phyloP scores from a whole-genome alignment of 2,329 filamentous ascomycete genomes.

The Aspergillus pseudotamarii region DNA sequence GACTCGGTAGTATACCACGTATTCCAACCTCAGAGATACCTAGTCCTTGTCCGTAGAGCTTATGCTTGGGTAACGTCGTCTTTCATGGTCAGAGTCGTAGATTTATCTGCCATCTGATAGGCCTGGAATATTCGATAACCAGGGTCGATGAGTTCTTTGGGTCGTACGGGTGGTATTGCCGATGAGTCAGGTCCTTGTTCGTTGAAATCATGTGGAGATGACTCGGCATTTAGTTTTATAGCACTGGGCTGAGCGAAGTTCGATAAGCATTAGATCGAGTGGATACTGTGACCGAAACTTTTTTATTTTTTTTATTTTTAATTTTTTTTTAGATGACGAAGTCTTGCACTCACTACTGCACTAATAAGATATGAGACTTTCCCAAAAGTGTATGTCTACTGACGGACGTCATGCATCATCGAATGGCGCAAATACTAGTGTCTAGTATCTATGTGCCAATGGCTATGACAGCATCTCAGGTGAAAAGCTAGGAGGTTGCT shows the following conservation, averaged over 20 bases:
- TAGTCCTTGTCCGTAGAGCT: not conserved
- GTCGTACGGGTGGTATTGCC: not conserved
- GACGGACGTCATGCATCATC: not conserved
- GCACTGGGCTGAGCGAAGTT: not conserved
- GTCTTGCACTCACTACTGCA: not conserved
- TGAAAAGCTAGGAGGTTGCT: not conserved
- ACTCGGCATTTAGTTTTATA: not conserved
- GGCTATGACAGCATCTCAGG: not conserved
- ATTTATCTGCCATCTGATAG: constrained; percentile 2
- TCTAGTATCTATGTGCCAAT: not conserved
- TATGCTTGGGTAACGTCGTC: not conserved
- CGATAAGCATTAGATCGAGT: not conserved
- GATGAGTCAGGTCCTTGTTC: not conserved
- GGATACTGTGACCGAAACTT: not conserved
- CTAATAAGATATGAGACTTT: no score
- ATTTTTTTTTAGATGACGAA: not conserved
- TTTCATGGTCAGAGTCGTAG: constrained; percentile 1
- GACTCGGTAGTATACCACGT: not conserved
- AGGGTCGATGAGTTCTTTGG: not conserved
- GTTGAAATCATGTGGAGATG: not conserved
- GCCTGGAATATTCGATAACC: constrained; percentile 1
- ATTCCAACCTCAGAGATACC: not conserved
- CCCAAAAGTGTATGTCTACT: not conserved
- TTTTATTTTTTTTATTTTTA: not conserved
- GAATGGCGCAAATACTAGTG: not conserved